Evolutionary conservation across 2,329 filamentous ascomycete genomes (phyloP), one percentile per base, ranked within the genome.

Genomic region (Alternaria dauci): DNA sequence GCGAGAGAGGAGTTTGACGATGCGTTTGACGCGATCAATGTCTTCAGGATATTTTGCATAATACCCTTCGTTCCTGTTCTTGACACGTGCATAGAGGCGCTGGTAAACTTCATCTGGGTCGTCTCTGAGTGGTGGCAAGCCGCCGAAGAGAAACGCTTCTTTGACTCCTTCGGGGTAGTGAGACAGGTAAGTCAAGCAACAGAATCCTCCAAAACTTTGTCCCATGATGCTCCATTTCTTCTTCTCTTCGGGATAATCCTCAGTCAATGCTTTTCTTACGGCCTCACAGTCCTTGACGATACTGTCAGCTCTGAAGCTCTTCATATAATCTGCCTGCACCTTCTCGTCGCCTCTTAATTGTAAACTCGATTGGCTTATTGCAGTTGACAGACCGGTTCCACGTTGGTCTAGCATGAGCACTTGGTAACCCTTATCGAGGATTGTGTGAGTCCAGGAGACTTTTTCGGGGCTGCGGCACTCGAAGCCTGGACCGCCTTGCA

Each of bases 131-230:
- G 94, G 91, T 14, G 92, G 90, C 44, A 97, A 83, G 0, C 94
- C 94, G 38, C 94, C 94, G 11, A 91, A 92, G 34, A 94, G 84
- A 75, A 96, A 98, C 25, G 88, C 80, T 80, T 98, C 94, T 30
- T 88, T 87, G 25, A 98, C 79, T 1, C 91, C 91, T 58, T 93
- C 86, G 0, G 92, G 92, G 69, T 84, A 89, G 75, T 91, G 88
- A 2, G 91, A 95, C 16, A 98, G 85, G 77, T 97, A 98, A 8
- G 91, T 94, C 34, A 93, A 83, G 48, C 85, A 86, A 73, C 93
- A 92, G 78, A 97, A 97, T 1, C 94, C 94, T 39, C 94, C 94
- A 77, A 96, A 98, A 16, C 90, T 94, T 80, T 97, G 94, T 8
- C 94, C 94, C 63, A 96, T 90, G 30, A 95, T 86, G 59, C 89